Conservation (phyloP, 139 green algal species). For the Chlamydomonas sphaeroides region DNA sequence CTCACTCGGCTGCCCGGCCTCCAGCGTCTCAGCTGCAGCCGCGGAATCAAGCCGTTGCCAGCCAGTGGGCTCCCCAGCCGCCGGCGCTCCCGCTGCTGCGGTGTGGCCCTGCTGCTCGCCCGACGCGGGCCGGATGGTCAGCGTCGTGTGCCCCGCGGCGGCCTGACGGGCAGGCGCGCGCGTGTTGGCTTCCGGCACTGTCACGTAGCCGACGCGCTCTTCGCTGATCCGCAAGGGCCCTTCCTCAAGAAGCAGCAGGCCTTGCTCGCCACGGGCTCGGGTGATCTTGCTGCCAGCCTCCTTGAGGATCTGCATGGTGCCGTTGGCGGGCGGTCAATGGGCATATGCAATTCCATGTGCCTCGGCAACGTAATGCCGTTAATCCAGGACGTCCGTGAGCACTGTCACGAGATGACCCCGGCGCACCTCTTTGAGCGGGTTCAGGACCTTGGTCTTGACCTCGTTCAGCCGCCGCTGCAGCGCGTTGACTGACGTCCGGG, state of each 20-base stretch:
- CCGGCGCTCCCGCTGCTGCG: too few species aligned
- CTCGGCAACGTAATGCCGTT: too few species aligned
- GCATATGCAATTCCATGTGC: too few species aligned
- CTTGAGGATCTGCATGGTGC: slow-evolving; percentile 13
- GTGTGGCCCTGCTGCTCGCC: too few species aligned
- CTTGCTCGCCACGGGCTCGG: neutral
- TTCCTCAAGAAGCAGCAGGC: slow-evolving; percentile 17
- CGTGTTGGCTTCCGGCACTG: neutral
- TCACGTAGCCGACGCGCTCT: neutral
- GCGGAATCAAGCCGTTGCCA: too few species aligned
- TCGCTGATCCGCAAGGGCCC: neutral
- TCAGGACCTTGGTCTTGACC: slow-evolving; percentile 1
- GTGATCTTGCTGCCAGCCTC: slow-evolving; percentile 8
- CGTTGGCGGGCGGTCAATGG: too few species aligned
- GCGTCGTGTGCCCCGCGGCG: slow-evolving; percentile 7
- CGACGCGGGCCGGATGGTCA: neutral
- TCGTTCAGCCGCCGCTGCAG: slow-evolving; percentile 3
- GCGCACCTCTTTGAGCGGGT: slow-evolving; percentile 21
- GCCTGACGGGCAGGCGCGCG: neutral
- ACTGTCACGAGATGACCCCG: too few species aligned
- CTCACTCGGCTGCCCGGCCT: too few species aligned
- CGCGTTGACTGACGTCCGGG: too few species aligned
- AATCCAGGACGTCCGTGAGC: too few species aligned
- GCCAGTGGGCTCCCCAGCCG: too few species aligned
- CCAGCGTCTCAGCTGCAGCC: too few species aligned